phyloP scores from a whole-genome alignment of 192 early-diverging fungal species.

The Neocallimastix lanati region DNA sequence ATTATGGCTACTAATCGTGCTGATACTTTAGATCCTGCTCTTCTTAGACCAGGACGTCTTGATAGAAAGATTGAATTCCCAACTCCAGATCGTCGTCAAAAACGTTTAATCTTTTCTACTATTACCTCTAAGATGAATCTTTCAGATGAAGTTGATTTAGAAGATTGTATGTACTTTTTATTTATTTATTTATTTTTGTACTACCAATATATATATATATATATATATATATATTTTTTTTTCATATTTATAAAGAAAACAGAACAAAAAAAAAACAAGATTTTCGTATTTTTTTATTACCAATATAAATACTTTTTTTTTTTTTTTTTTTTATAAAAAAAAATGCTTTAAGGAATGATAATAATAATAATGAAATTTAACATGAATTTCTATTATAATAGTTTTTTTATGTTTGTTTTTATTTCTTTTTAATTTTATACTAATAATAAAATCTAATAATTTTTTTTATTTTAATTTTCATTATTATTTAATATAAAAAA shows the following conservation, averaged over 20 bases:
- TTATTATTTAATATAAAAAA: not conserved
- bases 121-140: conserved; percentile 92
- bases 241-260: not conserved
- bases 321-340: too few relatives aligned
- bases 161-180: conserved; percentile 56
- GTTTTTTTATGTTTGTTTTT: too few relatives aligned
- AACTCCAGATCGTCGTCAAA: conserved; percentile 88
- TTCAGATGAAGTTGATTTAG: conserved; percentile 91
- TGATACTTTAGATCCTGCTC: conserved; percentile 89
- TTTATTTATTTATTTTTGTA: too few relatives aligned
- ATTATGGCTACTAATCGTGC: conserved; percentile 99
- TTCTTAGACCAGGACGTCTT: conserved; percentile 87
- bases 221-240: not conserved
- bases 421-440: not conserved
- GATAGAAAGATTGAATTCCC: conserved; percentile 99
- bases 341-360: too few relatives aligned
- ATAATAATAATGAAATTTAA: too few relatives aligned
- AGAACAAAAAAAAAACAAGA: too few relatives aligned
- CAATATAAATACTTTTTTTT: too few relatives aligned
- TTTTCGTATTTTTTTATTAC: too few relatives aligned
- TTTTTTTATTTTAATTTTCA: not conserved
- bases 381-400: too few relatives aligned
- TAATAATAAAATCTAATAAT: not conserved
- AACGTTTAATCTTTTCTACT: conserved; percentile 92
- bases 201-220: too few relatives aligned